Percentiles rank a stretch among this genome's conserved stretches.
Conservation (phyloP, 768 basidiomycete species). For the Mycena sanguinolenta region DNA sequence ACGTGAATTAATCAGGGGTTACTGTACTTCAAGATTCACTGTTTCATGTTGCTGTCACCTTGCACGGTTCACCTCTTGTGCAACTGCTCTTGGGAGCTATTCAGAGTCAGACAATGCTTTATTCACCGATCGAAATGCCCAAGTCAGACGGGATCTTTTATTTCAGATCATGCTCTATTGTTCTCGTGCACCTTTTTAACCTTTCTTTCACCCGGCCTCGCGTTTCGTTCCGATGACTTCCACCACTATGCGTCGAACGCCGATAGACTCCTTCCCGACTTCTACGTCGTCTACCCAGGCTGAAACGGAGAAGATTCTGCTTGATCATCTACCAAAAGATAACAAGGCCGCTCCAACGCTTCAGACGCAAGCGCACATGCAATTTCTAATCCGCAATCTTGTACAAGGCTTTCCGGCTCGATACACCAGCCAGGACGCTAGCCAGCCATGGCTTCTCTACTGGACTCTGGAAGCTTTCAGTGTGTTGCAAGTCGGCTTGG, state of each 20-base stretch:
- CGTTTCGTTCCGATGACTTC: constrained; percentile 20
- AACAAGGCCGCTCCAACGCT: constrained; percentile 53
- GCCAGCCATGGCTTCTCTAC: constrained; percentile 94
- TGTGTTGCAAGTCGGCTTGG: constrained; percentile 80
- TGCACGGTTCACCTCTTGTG: too few relatives aligned
- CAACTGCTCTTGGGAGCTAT: too few relatives aligned
- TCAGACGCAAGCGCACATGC: constrained; percentile 76
- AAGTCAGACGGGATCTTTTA: too few relatives aligned
- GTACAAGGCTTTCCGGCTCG: constrained; percentile 84
- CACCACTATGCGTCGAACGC: constrained; percentile 49
- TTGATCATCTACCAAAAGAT: constrained; percentile 61
- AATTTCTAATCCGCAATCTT: constrained; percentile 80
- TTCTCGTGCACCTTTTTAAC: constrained; percentile 14
- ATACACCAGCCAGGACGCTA: constrained; percentile 91
- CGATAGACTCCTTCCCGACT: constrained; percentile 73
- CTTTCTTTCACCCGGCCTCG: constrained; percentile 6
- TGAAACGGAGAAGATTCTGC: constrained; percentile 76
- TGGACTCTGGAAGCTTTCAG: constrained; percentile 93
- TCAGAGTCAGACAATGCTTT: too few relatives aligned
- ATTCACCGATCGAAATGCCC: too few relatives aligned
- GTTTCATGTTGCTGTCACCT: too few relatives aligned
- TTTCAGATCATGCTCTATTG: constrained; percentile 25
- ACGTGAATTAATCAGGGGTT: too few relatives aligned
- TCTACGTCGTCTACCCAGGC: constrained; percentile 72
- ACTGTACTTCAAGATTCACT: too few relatives aligned